Conservation (phyloP, 2,329 filamentous ascomycete genomes). For the Talaromyces pinophilus region DNA sequence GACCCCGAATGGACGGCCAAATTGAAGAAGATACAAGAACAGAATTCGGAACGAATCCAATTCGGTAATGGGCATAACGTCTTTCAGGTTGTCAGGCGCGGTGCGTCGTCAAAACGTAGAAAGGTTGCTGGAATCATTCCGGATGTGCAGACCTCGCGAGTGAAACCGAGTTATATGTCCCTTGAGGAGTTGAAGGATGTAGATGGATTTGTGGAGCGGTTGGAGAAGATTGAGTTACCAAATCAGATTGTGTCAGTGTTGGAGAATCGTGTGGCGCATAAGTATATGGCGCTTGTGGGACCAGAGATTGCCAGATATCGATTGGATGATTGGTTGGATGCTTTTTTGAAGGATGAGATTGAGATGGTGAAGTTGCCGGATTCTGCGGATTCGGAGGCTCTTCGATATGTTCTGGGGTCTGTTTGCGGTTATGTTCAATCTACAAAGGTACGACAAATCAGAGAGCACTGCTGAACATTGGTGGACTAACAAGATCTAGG, state of each 20-base stretch:
- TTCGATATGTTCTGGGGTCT: constrained; percentile 39
- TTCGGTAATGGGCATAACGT: constrained; percentile 51
- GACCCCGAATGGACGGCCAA: constrained; percentile 72
- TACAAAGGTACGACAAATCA: constrained; percentile 36
- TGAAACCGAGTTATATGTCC: constrained; percentile 59
- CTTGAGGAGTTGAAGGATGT: constrained; percentile 77
- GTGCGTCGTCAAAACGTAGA: constrained; percentile 50
- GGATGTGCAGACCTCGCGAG: constrained; percentile 71
- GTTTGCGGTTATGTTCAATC: constrained; percentile 39
- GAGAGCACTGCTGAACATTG: background rate
- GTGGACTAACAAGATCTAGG: constrained; percentile 29
- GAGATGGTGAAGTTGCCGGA: constrained; percentile 48
- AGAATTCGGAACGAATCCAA: constrained; percentile 46
- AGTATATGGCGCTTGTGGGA: constrained; percentile 67
- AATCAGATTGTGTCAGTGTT: constrained; percentile 79
- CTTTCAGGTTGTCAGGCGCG: constrained; percentile 65
- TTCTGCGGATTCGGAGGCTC: constrained; percentile 41
- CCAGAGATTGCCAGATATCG: constrained; percentile 52
- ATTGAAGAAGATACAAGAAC: constrained; percentile 67
- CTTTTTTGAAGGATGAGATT: constrained; percentile 42
- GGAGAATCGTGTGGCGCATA: constrained; percentile 75
- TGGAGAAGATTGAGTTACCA: constrained; percentile 78
- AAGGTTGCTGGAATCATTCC: constrained; percentile 61
- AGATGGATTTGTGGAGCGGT: constrained; percentile 66
- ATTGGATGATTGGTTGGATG: constrained; percentile 43